phyloP scores from a whole-genome alignment of 345 rosid genomes.

The Gossypium stocksii region DNA sequence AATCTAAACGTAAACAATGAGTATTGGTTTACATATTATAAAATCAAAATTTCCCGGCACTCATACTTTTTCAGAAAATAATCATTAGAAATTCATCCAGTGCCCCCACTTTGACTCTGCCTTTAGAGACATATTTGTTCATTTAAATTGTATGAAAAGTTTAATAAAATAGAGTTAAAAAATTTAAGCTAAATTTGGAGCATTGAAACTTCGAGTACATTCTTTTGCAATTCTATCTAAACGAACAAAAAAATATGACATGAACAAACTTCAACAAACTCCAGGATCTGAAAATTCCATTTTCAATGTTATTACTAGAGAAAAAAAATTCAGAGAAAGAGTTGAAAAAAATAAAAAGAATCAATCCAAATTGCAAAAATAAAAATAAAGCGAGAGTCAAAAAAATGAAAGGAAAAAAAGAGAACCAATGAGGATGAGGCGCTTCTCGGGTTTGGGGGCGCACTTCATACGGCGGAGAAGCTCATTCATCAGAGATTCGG shows the following conservation, averaged over 20 bases:
- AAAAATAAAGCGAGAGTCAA: neutral
- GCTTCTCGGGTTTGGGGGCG: conserved; percentile 84
- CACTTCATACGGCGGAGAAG: conserved; percentile 96
- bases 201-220: neutral
- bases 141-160: neutral
- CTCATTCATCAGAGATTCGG: conserved; percentile 78
- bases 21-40: neutral
- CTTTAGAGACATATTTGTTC: neutral
- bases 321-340: neutral
- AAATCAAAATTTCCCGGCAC: neutral
- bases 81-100: neutral
- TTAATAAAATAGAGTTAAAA: no score
- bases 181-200: neutral
- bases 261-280: neutral
- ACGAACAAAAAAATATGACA: neutral
- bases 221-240: neutral
- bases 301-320: neutral
- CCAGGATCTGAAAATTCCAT: conserved; percentile 4
- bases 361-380: neutral
- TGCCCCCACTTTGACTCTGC: neutral
- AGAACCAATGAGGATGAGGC: conserved; percentile 78
- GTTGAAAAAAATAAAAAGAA: neutral
- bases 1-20: neutral
- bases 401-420: neutral
- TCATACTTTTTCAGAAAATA: neutral